Percentiles rank a stretch among this genome's conserved stretches.
Evolutionary conservation across 1,284 basidiomycete species (phyloP).

Genomic region (Pholiota adiposa): DNA sequence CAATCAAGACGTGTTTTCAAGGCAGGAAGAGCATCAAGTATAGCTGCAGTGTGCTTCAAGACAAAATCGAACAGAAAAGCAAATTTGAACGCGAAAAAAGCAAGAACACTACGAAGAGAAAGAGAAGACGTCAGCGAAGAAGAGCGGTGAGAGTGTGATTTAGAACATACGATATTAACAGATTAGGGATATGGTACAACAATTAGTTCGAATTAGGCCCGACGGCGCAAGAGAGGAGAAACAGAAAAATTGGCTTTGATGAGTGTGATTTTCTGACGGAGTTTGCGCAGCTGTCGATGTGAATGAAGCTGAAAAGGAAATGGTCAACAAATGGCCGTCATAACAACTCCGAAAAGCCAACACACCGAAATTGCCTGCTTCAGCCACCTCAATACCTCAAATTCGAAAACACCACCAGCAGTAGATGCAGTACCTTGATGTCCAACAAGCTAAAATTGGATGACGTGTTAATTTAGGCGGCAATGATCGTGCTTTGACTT

Average conservation of each 20-base stretch:
- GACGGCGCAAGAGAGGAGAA: not conserved
- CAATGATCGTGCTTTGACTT: not conserved
- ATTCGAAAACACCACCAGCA: not conserved
- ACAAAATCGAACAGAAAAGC: not conserved
- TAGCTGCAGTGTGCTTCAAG: not conserved
- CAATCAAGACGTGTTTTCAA: not conserved
- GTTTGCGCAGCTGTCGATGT: not conserved
- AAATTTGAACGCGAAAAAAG: not conserved
- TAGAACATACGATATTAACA: not conserved
- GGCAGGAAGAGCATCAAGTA: not conserved
- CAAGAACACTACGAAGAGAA: not conserved
- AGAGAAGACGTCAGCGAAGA: not conserved
- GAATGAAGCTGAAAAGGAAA: not conserved
- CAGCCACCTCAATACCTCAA: not conserved
- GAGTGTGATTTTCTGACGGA: not conserved
- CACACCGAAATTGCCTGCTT: not conserved
- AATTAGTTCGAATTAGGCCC: not conserved
- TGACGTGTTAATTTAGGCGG: not conserved
- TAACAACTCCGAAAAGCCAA: not conserved
- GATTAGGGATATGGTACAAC: not conserved
- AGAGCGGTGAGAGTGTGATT: not conserved
- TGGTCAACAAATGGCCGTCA: not conserved
- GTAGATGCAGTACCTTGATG: not conserved
- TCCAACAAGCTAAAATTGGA: conserved; percentile 8
- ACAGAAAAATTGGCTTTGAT: not conserved